Evolutionary conservation across 2,329 filamentous ascomycete species (phyloP).

Genomic region (Aspergillus chevalieri): DNA sequence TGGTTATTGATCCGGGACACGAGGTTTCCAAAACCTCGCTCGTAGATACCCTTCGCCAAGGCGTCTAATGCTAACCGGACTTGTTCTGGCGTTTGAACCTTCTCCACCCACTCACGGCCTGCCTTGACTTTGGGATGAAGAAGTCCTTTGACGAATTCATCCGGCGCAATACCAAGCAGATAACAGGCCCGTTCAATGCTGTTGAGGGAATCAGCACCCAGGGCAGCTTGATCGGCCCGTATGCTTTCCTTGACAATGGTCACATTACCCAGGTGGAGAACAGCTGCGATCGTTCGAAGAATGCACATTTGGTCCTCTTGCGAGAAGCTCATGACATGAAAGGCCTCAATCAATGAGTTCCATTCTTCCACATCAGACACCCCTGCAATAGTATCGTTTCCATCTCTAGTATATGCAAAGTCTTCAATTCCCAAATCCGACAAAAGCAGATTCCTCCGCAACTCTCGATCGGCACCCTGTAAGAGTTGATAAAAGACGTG

Average conservation of each 20-base stretch:
- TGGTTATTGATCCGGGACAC: constrained; percentile 88
- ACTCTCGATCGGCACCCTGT: constrained; percentile 66
- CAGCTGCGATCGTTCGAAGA: constrained; percentile 78
- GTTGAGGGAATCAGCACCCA: constrained; percentile 67
- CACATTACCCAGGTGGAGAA: constrained; percentile 90
- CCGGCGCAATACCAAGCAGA: constrained; percentile 74
- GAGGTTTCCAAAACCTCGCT: constrained; percentile 88
- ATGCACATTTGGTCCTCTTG: constrained; percentile 78
- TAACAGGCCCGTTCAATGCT: constrained; percentile 74
- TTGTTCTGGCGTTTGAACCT: constrained; percentile 95
- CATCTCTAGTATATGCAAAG: constrained; percentile 85
- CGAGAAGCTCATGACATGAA: constrained; percentile 87
- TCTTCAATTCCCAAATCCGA: constrained; percentile 70
- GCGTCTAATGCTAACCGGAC: constrained; percentile 86
- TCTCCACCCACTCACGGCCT: constrained; percentile 96
- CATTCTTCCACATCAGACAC: constrained; percentile 90
- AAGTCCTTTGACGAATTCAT: constrained; percentile 80
- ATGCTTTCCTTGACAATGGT: constrained; percentile 84
- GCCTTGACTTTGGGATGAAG: constrained; percentile 93
- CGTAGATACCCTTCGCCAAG: constrained; percentile 93
- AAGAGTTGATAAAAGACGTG: constrained; percentile 96
- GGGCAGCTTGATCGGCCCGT: constrained; percentile 79
- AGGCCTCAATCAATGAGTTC: constrained; percentile 83
- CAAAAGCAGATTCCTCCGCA: constrained; percentile 72
- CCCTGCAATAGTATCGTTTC: constrained; percentile 84